Evolutionary conservation across 352 stramenopile genomes (phyloP), one percentile per base, ranked within the genome.

Genomic region (Aphanomyces astaci): DNA sequence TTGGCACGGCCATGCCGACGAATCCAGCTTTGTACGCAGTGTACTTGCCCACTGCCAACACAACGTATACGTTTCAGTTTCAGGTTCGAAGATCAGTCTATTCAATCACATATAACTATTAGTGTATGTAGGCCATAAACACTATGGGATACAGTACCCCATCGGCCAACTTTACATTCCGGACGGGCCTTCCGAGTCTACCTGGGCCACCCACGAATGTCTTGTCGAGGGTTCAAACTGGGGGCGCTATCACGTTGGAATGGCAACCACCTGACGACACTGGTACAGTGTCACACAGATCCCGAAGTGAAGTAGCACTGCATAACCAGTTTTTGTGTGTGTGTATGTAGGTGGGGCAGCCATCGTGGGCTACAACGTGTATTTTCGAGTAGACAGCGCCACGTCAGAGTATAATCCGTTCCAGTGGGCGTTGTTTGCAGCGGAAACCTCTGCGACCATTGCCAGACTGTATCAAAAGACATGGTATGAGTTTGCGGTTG

Each of bases 361-460:
- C 3, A 66, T 66, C 27, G 54, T 43, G 1, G 59, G 59, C 2
- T 66, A 66, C n/a, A 66, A 43, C 7, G 59, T 66, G 17, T 66
- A 66, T 36, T 53, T 43, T 33, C 15, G 28, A 5, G 4, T 25
- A 30, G n/a, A n/a, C n/a, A n/a, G n/a, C n/a, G 15, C 56, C 4
- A 13, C 10, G 9, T 32, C 15, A 19, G 10, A 24, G n/a, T n/a
- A n/a, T 3, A 25, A 19, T 9, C 39, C 45, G 4, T 53, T 54
- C 5, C 17, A n/a, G 4, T n/a, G 31, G 15, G 48, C 19, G 4
- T 17, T 22, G 13, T 33, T 9, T 9, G 43, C 59, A 36, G 27
- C 17, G 7, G 27, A 7, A 7, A 1, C 32, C 3, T 43, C 40
- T 28, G 27, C 22, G 24, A 39, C 33, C 22, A n/a, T 66, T 22